A percentile compares a stretch with the other conserved stretches of the same genome.
phyloP scores from a whole-genome alignment of 805 yeast species.

The Candida argentea region DNA sequence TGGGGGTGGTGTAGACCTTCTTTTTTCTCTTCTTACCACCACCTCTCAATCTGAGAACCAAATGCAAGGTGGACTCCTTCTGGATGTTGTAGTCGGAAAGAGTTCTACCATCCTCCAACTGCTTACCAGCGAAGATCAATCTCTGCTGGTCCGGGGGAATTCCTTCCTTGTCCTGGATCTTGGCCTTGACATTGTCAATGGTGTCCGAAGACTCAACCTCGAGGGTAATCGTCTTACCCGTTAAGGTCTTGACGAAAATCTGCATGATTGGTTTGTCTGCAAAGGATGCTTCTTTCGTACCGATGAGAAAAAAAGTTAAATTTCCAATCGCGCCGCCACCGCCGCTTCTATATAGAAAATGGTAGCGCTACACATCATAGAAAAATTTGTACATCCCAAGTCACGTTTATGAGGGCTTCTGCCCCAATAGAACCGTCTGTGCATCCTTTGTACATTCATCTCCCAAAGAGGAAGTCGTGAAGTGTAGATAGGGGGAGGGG shows the following conservation, averaged over 20 bases:
- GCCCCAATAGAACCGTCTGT: too few species aligned
- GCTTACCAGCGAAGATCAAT: conserved; percentile 99
- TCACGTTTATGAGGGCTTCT: not conserved
- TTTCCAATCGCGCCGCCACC: too few species aligned
- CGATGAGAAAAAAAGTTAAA: conserved; percentile 7
- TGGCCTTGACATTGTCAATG: conserved; percentile 96
- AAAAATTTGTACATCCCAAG: not conserved
- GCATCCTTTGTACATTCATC: too few species aligned
- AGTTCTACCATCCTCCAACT: conserved; percentile 98
- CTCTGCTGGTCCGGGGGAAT: conserved; percentile 99
- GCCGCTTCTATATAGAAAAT: too few species aligned
- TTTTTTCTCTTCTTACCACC: conserved; percentile 99
- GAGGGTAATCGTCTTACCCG: conserved; percentile 98
- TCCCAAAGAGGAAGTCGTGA: too few species aligned
- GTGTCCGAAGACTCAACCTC: conserved; percentile 99
- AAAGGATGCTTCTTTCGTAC: conserved; percentile 41
- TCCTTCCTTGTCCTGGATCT: conserved; percentile 99
- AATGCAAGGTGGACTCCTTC: conserved; percentile 96
- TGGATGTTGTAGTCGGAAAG: conserved; percentile 99
- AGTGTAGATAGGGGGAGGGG: too few species aligned
- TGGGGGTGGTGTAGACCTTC: conserved; percentile 99
- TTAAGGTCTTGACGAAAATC: conserved; percentile 98
- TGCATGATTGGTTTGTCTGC: conserved; percentile 53
- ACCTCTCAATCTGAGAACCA: conserved; percentile 97
- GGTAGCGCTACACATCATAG: too few species aligned